Conservation (phyloP, 2,329 filamentous ascomycete genomes). For the Phialophora expanda region DNA sequence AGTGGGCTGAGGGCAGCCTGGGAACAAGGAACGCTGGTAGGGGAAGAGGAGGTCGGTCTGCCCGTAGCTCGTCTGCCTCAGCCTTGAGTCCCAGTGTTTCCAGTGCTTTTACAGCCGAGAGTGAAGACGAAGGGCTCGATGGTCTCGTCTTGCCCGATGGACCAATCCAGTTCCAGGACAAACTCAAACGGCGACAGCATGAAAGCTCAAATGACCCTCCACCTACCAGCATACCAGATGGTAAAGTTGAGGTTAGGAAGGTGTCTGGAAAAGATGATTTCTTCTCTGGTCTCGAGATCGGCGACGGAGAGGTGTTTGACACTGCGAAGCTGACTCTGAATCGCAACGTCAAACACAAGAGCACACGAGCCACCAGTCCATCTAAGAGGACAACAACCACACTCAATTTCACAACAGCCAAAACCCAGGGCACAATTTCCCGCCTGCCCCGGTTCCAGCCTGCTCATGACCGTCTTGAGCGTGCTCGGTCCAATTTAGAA, state of each 20-base stretch:
- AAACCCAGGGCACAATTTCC: constrained; percentile 59
- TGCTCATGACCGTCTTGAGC: constrained; percentile 65
- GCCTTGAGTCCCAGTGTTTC: constrained; percentile 90
- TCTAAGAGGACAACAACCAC: constrained; percentile 70
- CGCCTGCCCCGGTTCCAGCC: constrained; percentile 74
- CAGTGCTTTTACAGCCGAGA: constrained; percentile 88
- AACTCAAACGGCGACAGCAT: constrained; percentile 73
- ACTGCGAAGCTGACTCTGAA: constrained; percentile 82
- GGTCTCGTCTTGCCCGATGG: constrained; percentile 85
- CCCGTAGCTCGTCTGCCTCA: constrained; percentile 83
- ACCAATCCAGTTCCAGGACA: constrained; percentile 79
- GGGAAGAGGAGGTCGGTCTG: constrained; percentile 75
- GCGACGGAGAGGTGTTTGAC: constrained; percentile 80
- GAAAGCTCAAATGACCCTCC: constrained; percentile 47
- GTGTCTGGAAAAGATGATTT: constrained; percentile 70
- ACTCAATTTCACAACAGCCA: constrained; percentile 88
- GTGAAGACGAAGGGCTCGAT: constrained; percentile 89
- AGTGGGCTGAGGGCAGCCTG: constrained; percentile 92
- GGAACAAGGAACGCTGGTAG: constrained; percentile 90
- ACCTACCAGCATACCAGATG: constrained; percentile 44
- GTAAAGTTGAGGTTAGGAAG: constrained; percentile 41
- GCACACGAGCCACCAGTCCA: constrained; percentile 70
- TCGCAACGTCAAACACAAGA: constrained; percentile 88
- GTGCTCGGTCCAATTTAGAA: constrained; percentile 78
- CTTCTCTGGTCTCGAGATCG: constrained; percentile 83